Percentiles rank a stretch among this genome's conserved stretches.
Evolutionary conservation across 2,329 filamentous ascomycete genomes (phyloP).

Genomic region (Rhynchosporium graminicola): DNA sequence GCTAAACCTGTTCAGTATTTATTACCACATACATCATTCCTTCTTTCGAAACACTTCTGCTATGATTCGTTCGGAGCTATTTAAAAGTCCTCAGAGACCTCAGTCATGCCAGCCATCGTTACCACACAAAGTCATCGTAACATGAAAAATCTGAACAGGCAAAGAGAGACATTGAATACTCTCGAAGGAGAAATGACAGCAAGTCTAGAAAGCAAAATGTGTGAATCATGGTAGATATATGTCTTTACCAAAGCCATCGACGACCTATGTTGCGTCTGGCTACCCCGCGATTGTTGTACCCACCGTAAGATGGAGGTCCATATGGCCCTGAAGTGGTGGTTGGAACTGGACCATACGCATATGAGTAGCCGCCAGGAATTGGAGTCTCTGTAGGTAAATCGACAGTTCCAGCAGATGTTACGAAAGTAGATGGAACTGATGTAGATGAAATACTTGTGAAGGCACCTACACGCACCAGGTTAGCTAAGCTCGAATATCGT

Average conservation of each 20-base stretch:
- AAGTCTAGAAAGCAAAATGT: slow-evolving; percentile 31
- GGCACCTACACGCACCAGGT: background rate
- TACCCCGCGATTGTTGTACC: slow-evolving; percentile 8
- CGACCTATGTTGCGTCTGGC: slow-evolving; percentile 11
- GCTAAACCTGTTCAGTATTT: background rate
- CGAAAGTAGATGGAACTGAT: slow-evolving; percentile 3
- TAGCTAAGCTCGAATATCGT: background rate
- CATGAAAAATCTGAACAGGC: slow-evolving; percentile 18
- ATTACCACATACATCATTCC: slow-evolving; percentile 7
- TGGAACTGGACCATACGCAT: background rate
- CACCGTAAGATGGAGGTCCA: slow-evolving; percentile 10
- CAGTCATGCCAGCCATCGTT: background rate
- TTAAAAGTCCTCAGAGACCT: slow-evolving; percentile 4
- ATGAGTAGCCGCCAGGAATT: slow-evolving; percentile 1
- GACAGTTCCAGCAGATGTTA: background rate
- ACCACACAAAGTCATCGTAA: slow-evolving; percentile 18
- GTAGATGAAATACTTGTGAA: slow-evolving; percentile 12
- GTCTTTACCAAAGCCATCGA: slow-evolving; percentile 24
- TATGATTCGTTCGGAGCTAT: slow-evolving; percentile 4
- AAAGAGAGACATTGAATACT: slow-evolving; percentile 14
- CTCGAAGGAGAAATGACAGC: slow-evolving; percentile 22
- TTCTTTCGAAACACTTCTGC: slow-evolving; percentile 9
- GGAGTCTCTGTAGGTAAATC: slow-evolving; percentile 2
- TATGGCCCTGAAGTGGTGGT: slow-evolving; percentile 12
- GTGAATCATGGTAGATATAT: slow-evolving; percentile 17